Evolutionary conservation across 2,329 filamentous ascomycete species (phyloP), one percentile per base, ranked within the genome.

Genomic region (Fusarium miscanthi): DNA sequence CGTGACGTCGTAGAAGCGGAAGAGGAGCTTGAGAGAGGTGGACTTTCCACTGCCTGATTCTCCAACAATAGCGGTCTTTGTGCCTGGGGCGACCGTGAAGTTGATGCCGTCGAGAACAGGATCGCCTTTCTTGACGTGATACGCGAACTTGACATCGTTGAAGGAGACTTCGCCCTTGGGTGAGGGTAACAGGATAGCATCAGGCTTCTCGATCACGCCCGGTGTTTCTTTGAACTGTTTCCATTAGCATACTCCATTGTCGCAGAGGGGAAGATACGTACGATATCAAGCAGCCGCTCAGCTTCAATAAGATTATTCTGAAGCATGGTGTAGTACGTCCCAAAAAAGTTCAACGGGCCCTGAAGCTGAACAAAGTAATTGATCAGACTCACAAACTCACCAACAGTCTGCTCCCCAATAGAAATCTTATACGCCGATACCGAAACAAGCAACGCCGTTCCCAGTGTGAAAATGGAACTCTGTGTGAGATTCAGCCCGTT

Each of bases 361-460:
- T 90, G 88, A 8, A 90, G 82, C 75, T 90, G 88, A n/a, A 86
- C 85, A 81, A 90, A 88, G 78, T 90, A 90, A 27, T 86, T 86
- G 61, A 90, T 83, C 19, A 90, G 77, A 30, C 82, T 82, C 25
- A 89, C 87, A 63, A 91, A 91, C 54, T 87, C 84, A 63, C 88
- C 86, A 21, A 90, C 87, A 6, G 82, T 82, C 63, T 86, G 84
- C 66, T 87, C 80, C 14, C 85, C 85, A 10, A 84, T 85, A 1
- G 88, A 88, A 49, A 91, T 88, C 76, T 91, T 89, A 76, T 89
- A 90, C 2, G 89, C 89, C 6, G 88, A 89, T 35, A 91, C 86
- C 68, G 86, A 88, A 67, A 89, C 89, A 2, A 88, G 86, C n/a
- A 90, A 79, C 21, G 89, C 85, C 8, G 90, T 84, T 14, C 88